Evolutionary conservation across 73 alveolate genomes (phyloP).

Genomic region (Tetrahymena elliotti): DNA sequence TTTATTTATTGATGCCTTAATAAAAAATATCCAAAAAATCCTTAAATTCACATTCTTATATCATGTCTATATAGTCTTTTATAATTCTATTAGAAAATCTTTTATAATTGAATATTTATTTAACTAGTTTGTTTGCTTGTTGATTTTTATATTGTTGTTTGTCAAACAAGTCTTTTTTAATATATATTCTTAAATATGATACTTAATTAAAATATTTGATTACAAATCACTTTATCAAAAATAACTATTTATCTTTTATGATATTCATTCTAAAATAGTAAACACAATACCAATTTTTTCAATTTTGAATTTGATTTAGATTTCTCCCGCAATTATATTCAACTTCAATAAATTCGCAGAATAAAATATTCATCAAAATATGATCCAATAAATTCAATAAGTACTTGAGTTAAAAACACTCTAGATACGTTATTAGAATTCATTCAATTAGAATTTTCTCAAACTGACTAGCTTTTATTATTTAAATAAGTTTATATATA

Average conservation of each 20-base stretch:
- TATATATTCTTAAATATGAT: no score
- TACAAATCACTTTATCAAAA: neutral
- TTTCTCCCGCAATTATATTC: conserved; percentile 1
- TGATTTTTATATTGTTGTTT: neutral
- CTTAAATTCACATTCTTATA: neutral
- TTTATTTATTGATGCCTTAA: neutral
- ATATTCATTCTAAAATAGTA: neutral
- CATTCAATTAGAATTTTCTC: neutral
- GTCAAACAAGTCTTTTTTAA: neutral
- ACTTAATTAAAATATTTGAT: neutral
- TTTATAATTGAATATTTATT: neutral
- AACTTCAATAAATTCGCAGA: neutral
- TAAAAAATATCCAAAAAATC: neutral
- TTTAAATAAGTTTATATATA: no score
- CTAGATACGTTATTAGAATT: neutral
- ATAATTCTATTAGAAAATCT: neutral
- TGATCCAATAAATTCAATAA: neutral
- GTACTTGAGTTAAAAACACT: neutral
- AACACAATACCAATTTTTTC: neutral
- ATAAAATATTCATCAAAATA: neutral
- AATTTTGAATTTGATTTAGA: neutral
- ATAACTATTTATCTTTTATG: neutral
- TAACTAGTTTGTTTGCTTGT: neutral
- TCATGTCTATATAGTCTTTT: neutral
- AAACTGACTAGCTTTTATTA: neutral